Conservation (phyloP, 2,329 filamentous ascomycete genomes). For the Fusarium mexicanum region DNA sequence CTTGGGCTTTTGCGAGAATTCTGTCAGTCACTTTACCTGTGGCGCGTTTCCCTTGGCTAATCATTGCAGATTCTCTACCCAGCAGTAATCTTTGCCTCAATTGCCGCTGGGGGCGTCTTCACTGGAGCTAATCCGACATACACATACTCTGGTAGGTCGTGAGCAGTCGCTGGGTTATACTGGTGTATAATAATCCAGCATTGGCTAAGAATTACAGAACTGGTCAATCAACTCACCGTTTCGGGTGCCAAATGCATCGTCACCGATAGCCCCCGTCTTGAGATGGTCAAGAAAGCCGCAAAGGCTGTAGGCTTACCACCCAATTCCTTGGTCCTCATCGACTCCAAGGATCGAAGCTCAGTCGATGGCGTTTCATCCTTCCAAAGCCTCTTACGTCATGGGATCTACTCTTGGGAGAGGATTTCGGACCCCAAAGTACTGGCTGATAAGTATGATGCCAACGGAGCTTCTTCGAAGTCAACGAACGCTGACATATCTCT, state of each 20-base stretch:
- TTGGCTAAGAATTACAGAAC: background rate
- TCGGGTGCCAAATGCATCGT: constrained; percentile 8
- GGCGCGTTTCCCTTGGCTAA: background rate
- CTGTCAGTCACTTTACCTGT: background rate
- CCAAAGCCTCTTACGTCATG: background rate
- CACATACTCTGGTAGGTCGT: background rate
- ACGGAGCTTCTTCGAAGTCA: rapidly evolving
- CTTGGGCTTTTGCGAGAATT: constrained; percentile 1
- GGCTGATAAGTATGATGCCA: background rate
- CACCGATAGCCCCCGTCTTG: background rate
- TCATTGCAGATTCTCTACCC: background rate
- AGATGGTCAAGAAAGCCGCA: background rate
- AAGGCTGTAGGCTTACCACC: background rate
- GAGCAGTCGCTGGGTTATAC: rapidly evolving
- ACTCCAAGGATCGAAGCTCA: background rate
- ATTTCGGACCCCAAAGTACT: background rate
- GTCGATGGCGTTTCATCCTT: background rate
- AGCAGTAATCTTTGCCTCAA: background rate
- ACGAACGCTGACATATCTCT: background rate
- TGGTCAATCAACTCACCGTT: background rate
- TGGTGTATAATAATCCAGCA: rapidly evolving
- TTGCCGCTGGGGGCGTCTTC: constrained; percentile 3
- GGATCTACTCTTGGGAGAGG: background rate
- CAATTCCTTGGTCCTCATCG: background rate
- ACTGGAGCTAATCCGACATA: constrained; percentile 11